These are phyloP conservation scores for Rhizomucor pusillus DNA, from an alignment of 371 early-diverging fungal species.

Conservation along the genomic window DNA sequence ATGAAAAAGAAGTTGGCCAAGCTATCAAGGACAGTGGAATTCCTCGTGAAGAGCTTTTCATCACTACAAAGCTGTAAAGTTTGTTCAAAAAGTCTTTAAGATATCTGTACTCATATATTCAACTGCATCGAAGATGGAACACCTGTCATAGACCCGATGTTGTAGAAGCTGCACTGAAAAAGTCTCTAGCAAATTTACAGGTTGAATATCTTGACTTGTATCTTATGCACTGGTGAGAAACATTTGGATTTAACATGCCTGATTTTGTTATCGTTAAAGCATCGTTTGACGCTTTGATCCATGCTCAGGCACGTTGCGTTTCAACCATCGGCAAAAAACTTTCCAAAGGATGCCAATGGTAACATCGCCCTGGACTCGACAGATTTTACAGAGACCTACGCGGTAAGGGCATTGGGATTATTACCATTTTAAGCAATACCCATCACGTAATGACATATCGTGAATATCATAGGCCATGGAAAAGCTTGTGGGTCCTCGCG, in stretches of 20 bases:
- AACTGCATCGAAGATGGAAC: conserved; percentile 59
- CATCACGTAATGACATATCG: conserved; percentile 6
- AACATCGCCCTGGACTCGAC: conserved; percentile 20
- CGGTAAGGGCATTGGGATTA: conserved; percentile 14
- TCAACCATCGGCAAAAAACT: conserved; percentile 11
- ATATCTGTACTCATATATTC: too few species aligned
- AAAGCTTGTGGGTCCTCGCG: conserved; percentile 50
- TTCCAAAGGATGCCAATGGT: conserved; percentile 31
- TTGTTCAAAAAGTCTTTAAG: too few species aligned
- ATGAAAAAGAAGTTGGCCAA: conserved; percentile 76
- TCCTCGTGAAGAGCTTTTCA: conserved; percentile 72
- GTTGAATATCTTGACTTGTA: conserved; percentile 75
- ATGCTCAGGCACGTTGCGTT: conserved; percentile 35
- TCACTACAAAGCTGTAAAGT: conserved; percentile 67
- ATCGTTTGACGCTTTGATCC: neutral
- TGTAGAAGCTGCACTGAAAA: conserved; percentile 44
- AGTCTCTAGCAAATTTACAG: conserved; percentile 53
- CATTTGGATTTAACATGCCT: neutral
- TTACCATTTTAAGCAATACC: conserved; percentile 6
- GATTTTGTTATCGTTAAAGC: neutral
- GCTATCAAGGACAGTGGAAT: conserved; percentile 57
- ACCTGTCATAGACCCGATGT: conserved; percentile 47
- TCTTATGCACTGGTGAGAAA: conserved; percentile 48
- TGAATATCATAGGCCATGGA: conserved; percentile 49
- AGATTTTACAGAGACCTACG: conserved; percentile 46